Base-by-base conservation (phyloP, 192 early-diverging fungal genomes). In the Gonapodya sp. region DNA sequence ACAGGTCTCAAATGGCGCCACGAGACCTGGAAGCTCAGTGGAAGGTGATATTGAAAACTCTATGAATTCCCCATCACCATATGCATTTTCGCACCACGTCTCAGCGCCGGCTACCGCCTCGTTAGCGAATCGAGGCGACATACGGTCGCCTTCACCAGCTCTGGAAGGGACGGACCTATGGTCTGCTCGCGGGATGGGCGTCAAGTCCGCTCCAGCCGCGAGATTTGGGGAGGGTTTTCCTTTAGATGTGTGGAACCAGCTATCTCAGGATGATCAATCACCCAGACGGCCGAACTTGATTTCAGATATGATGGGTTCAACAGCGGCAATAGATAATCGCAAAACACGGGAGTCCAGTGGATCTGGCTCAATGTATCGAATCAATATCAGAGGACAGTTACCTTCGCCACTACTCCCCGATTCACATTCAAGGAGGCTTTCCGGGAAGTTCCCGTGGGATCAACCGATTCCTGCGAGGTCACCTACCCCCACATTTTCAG, bases 1-100 rank as follows among this genome's bases (percentile, higher is more conserved):
- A 79, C 84, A 85, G 37, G 18, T 83, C 2, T 64, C 46, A 64
- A 8, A 16, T 8, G 24, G 46, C 24, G 24, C 46, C 8, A 64
- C 46, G 46, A 64, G 46, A 24, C 46, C 46, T 24, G 24, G 46
- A 16, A 64, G 46, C 46, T 64, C 46, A 16, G 46, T 64, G 8
- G 46, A 64, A 16, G 46, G 46, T 16, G 46, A 64, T 16, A 24
- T 64, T 16, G 46, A 64, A 24, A 64, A 24, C 24, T 64, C 46
- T 16, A 24, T 8, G 8, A 16, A 16, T 24, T 24, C 8, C 8
- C n/a, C n/a, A n/a, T n/a, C n/a, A n/a, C n/a, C n/a, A n/a, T 64
- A 64, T 24, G 8, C 8, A 8, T 64, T 16, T 24, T 64, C 46
- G 8, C 46, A 64, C 24, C 46, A 64, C 46, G 24, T 64, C 8